Base-by-base conservation (phyloP, 139 green algal genomes). In the Marvania coccoides region DNA sequence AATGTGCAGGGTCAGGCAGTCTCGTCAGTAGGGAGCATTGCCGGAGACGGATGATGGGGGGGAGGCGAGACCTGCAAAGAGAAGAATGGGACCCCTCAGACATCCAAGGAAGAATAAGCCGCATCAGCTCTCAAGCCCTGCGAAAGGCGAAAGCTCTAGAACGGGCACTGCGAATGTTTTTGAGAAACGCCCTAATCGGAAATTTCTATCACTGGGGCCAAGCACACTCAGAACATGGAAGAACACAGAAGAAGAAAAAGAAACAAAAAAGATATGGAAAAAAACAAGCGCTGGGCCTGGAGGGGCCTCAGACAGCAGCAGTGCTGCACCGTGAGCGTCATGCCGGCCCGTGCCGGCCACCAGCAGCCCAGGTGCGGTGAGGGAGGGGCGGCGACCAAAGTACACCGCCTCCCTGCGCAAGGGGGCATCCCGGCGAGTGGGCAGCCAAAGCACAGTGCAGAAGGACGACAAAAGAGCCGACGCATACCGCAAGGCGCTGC, bases 111-210 rank as follows among this genome's bases (percentile, higher is more conserved):
- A 88, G 81, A 56, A 51, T 76, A 45, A 61, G 73, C 76, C 42
- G 81, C 82, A 88, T 57, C 80, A 88, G 82, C 82, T 81, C 82
- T 88, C 82, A 83, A 88, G 67, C 77, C 81, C 72, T 60, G 74
- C 64, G 37, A 77, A 74, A 76, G 74, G 81, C 70, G 82, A 88
- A 88, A 81, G 82, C 82, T 88, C 81, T 88, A 82, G 51, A 80
- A 71, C 77, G 80, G 82, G 80, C 80, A 87, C 82, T 88, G 82
- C 82, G 82, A 88, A 88, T 88, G 81, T 79, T 78, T 80, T 74
- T 80, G 76, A 85, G 76, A 83, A 87, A 81, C 71, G 74, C 76
- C 75, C 80, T 77, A 58, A 47, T 66, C 71, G 62, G 63, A 38
- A 66, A 62, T 47, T 60, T 70, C 78, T 64, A 88, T 88, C 81